Conservation (phyloP, 1,284 basidiomycete species). For the Malassezia psittaci region DNA sequence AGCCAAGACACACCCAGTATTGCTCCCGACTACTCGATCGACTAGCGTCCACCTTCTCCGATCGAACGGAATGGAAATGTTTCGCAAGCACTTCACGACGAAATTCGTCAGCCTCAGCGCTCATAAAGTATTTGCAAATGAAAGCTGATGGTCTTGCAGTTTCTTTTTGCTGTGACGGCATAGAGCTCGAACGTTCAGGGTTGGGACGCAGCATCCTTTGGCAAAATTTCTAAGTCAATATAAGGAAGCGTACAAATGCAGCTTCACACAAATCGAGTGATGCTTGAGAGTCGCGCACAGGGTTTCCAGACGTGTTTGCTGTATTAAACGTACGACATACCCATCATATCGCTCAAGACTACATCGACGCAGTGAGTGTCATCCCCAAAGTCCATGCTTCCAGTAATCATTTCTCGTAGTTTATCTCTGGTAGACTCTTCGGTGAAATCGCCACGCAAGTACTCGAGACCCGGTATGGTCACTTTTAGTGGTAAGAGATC, state of each 20-base stretch:
- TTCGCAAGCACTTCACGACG: conserved; percentile 25
- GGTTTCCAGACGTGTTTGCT: conserved; percentile 15
- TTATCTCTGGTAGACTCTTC: conserved; percentile 13
- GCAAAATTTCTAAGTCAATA: conserved; percentile 1
- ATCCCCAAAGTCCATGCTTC: background rate
- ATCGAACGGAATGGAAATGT: conserved; percentile 26
- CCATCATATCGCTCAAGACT: conserved; percentile 42
- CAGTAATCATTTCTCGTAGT: conserved; percentile 12
- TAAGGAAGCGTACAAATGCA: conserved; percentile 4
- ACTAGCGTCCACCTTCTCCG: conserved; percentile 35
- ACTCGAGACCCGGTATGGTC: conserved; percentile 1
- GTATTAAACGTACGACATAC: conserved; percentile 9
- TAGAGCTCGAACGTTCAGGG: background rate
- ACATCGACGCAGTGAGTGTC: conserved; percentile 20
- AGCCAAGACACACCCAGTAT: conserved; percentile 33
- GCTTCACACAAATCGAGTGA: conserved; percentile 16
- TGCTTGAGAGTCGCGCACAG: conserved; percentile 10
- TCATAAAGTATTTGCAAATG: conserved; percentile 34
- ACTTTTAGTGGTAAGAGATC: conserved; percentile 24
- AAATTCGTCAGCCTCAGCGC: conserved; percentile 28
- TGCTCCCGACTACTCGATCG: conserved; percentile 34
- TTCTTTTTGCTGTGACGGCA: too few species aligned
- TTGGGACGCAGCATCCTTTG: conserved; percentile 1
- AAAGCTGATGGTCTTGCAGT: background rate
- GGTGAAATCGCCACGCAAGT: conserved; percentile 34